Evolutionary conservation across 2,329 filamentous ascomycete species (phyloP).

Genomic region (Fusarium metavorans): DNA sequence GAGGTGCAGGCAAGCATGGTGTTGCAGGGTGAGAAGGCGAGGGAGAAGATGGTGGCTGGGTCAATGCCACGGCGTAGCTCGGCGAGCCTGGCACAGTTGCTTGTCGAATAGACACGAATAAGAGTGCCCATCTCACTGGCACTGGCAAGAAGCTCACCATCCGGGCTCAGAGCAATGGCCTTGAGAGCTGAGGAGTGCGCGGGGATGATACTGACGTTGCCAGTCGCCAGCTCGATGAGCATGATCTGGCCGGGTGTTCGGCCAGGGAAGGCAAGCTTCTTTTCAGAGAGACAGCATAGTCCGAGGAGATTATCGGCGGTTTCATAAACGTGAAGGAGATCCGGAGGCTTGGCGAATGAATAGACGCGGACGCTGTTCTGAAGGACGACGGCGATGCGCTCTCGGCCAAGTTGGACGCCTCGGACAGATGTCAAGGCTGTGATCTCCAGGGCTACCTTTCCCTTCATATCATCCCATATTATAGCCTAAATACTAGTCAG

Average conservation of each 20-base stretch:
- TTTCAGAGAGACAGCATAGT: slow-evolving; percentile 80
- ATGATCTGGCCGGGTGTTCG: slow-evolving; percentile 89
- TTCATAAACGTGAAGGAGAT: slow-evolving; percentile 80
- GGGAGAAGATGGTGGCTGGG: slow-evolving; percentile 85
- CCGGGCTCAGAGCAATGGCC: slow-evolving; percentile 82
- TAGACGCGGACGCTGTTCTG: slow-evolving; percentile 87
- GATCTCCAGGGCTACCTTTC: slow-evolving; percentile 79
- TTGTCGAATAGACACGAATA: slow-evolving; percentile 85
- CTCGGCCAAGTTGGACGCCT: slow-evolving; percentile 80
- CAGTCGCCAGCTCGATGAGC: slow-evolving; percentile 80
- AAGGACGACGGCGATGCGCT: slow-evolving; percentile 83
- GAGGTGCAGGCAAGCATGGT: slow-evolving; percentile 89
- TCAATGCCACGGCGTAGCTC: slow-evolving; percentile 93
- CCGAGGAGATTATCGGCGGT: slow-evolving; percentile 88
- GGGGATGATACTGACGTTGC: slow-evolving; percentile 92
- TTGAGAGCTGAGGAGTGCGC: slow-evolving; percentile 85
- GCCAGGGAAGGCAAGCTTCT: slow-evolving; percentile 86
- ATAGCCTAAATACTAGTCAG: slow-evolving; percentile 67
- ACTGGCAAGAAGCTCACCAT: slow-evolving; percentile 86
- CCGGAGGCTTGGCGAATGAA: slow-evolving; percentile 78
- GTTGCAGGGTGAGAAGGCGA: slow-evolving; percentile 87
- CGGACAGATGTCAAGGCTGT: slow-evolving; percentile 85
- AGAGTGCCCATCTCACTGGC: slow-evolving; percentile 93
- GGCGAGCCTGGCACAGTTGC: slow-evolving; percentile 81
- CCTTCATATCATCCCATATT: slow-evolving; percentile 91